Conservation (phyloP, 192 early-diverging fungal genomes). For the Rhizophlyctis rosea region DNA sequence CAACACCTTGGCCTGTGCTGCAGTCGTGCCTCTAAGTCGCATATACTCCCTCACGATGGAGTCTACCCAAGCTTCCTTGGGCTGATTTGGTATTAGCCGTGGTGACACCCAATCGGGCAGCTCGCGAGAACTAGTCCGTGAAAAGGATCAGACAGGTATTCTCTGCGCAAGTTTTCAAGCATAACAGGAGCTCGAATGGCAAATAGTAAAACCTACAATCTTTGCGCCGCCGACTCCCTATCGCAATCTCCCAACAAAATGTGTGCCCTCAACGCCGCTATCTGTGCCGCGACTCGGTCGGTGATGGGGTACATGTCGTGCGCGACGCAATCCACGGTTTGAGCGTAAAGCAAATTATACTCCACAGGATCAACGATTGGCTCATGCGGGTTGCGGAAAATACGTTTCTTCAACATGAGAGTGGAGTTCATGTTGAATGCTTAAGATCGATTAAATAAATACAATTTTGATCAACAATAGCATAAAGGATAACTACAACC, state of each 20-base stretch:
- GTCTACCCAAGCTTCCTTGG: slow-evolving; percentile 37
- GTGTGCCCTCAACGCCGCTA: slow-evolving; percentile 49
- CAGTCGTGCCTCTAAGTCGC: slow-evolving; percentile 27
- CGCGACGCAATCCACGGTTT: slow-evolving; percentile 46
- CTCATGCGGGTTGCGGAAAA: slow-evolving; percentile 47
- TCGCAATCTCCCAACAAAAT: slow-evolving; percentile 47
- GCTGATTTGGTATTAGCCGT: slow-evolving; percentile 34
- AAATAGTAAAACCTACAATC: slow-evolving; percentile 29
- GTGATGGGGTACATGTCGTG: slow-evolving; percentile 47
- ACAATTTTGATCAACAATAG: too few relatives aligned
- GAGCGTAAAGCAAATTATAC: slow-evolving; percentile 40
- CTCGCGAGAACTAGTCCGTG: slow-evolving; percentile 19
- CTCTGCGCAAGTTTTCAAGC: background rate
- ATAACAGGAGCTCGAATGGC: background rate
- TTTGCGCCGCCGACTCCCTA: slow-evolving; percentile 7
- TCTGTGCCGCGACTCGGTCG: slow-evolving; percentile 35
- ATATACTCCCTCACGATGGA: slow-evolving; percentile 45
- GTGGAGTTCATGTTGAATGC: slow-evolving; percentile 26
- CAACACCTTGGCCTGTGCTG: slow-evolving; percentile 32
- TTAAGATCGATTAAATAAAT: too few relatives aligned
- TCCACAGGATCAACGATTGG: slow-evolving; percentile 38
- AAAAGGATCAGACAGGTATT: slow-evolving; percentile 15
- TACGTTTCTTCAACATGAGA: slow-evolving; percentile 46
- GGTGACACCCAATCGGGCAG: slow-evolving; percentile 36
- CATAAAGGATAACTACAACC: background rate